These are phyloP conservation scores for Phytophthora pistaciae DNA, from an alignment of 352 stramenopile species.

Conservation along the genomic window DNA sequence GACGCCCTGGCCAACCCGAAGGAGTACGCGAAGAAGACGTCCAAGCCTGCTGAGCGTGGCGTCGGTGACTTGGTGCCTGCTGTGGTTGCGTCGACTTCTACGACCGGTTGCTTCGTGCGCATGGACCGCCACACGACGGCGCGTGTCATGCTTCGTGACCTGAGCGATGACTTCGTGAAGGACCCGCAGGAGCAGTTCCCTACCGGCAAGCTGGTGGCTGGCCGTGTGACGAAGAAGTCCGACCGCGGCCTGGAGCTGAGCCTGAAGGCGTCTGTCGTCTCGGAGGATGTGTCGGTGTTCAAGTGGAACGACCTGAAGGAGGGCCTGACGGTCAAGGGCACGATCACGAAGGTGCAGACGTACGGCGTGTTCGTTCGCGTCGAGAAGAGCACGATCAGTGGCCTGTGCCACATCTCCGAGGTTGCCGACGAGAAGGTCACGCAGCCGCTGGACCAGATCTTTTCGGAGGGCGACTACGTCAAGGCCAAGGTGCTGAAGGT, in stretches of 20 bases:
- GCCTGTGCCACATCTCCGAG: constrained; percentile 97
- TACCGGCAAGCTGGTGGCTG: constrained; percentile 93
- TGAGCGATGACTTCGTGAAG: constrained; percentile 96
- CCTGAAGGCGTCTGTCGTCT: constrained; percentile 94
- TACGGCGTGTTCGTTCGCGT: constrained; percentile 98
- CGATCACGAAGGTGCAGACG: constrained; percentile 94
- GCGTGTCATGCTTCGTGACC: constrained; percentile 94
- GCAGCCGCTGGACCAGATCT: constrained; percentile 93
- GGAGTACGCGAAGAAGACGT: constrained; percentile 60
- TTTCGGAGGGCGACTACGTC: constrained; percentile 96
- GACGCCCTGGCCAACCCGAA: constrained; percentile 63
- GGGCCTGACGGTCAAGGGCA: constrained; percentile 94
- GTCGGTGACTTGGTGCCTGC: constrained; percentile 91
- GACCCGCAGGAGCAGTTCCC: constrained; percentile 92
- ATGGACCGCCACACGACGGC: constrained; percentile 89
- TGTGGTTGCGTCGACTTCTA: constrained; percentile 93
- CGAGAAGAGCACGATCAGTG: constrained; percentile 96
- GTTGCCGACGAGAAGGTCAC: constrained; percentile 96
- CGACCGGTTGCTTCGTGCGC: constrained; percentile 95
- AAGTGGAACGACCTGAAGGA: constrained; percentile 92
- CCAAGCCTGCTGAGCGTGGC: constrained; percentile 40
- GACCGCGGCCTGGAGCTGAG: constrained; percentile 92
- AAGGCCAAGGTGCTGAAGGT: constrained; percentile 98
- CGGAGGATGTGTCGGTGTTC: constrained; percentile 87
- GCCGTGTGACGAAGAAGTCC: constrained; percentile 93